Base-by-base conservation (phyloP, 805 yeast species). In the Kurtzmaniella cleridarum region DNA sequence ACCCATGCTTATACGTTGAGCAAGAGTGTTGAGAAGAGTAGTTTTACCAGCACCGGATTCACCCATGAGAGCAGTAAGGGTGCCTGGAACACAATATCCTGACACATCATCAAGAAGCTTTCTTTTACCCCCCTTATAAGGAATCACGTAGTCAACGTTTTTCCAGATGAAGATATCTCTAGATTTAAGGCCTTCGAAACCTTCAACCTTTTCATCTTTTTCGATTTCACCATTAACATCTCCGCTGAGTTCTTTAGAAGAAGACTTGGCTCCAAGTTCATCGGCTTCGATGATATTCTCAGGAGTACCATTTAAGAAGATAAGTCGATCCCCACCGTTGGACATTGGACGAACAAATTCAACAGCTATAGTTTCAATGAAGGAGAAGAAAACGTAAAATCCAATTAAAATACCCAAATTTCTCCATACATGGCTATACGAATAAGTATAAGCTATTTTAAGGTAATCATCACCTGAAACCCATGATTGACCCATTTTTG, bases 31-130 rank as follows among this genome's bases (percentile, higher is more conserved):
- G 47, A 76, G 62, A 39, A 76, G 56, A 9, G 81, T 76, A 9
- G 81, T 76, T 48, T 76, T 76, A 52, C 82, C 81, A 23, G 80
- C 80, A 54, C 81, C 81, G n/a, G 81, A 75, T 35, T 75, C 79
- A 47, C 81, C 81, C 79, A 76, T 75, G 23, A 76, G 55, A 10
- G 83, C 82, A 16, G 81, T 77, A 50, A 76, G 55, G 5, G 73
- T 66, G 33, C 82, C 83, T 2, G 83, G 81, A 27, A 51, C 47
- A 38, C 61, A 55, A 45, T 43, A 61, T 1, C 67, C 67, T 35
- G 58, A 55, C 4, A 62, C 55, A 20, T 46, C 41, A 18, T 54
- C 58, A 61, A 73, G 49, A 58, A 76, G 53, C 38, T 60, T 60
- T 26, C 73, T 52, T 15, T 62, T 55, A 9, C 47, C 46, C 14